Base-by-base conservation (phyloP, 768 basidiomycete species). In the Mycena sanguinolenta region DNA sequence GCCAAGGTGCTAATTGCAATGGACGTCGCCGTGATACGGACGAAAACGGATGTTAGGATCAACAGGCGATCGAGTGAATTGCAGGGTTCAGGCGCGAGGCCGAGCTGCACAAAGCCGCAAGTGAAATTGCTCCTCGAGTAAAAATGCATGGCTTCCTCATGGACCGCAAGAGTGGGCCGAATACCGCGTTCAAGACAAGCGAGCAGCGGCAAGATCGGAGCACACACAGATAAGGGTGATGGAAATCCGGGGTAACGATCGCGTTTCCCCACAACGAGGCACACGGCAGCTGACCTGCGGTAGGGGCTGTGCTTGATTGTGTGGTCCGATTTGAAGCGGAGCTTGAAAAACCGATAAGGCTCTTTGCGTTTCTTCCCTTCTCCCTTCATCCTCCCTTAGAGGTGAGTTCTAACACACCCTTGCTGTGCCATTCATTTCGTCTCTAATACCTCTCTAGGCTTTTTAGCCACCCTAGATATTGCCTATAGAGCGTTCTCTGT, bases 401-500 rank as follows among this genome's bases (percentile, higher is more conserved):
- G 70, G 70, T 58, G 21, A 53, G 70, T 60, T 6, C 30, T 7
- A 34, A 10, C 32, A 34, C 4, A 5, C 6, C 32, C 17, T 3
- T 0, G 8, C 8, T 2, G 3, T 9, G 25, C 28, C 28, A 9
- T 36, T 36, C 4, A 9, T 14, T 1, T 19, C 10, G 21, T 4
- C 23, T 62, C 59, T 66, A 3, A 71, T 6, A 17, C 55, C n/a
- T 19, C 34, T 16, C 42, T 53, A 84, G 85, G 85, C 82, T 76
- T 75, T 73, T 77, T 73, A 83, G 84, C 81, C 74, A 72, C 76
- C 73, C 42, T 74, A 73, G 85, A 87, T 83, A 86, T 78, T 81
- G 72, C 72, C 72, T 79, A 82, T 93, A 92, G 89, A 92, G 85
- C 87, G 84, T 88, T 82, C 84, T 83, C 84, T 89, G 87, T 83